phyloP scores from a whole-genome alignment of 2,329 filamentous ascomycete genomes.

The Beauveria sp. region DNA sequence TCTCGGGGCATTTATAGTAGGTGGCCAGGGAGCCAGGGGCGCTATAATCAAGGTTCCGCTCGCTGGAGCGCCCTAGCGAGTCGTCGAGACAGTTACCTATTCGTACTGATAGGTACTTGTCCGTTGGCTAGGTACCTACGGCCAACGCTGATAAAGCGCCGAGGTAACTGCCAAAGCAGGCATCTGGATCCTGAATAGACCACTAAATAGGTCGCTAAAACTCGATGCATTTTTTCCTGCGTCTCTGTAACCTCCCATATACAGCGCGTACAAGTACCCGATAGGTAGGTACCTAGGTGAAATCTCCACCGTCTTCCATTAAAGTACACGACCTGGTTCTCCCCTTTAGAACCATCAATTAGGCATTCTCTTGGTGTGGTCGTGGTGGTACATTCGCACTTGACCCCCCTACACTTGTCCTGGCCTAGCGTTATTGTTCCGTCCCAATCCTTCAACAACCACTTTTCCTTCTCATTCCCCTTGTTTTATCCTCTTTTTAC shows the following conservation, averaged over 20 bases:
- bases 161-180: neutral
- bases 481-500: conserved; percentile 1
- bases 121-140: too few species aligned
- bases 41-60: neutral
- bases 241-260: neutral
- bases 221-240: neutral
- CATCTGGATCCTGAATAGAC: too few species aligned
- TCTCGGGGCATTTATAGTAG: neutral
- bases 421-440: neutral
- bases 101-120: too few species aligned
- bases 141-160: neutral
- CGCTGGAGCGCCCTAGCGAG: neutral
- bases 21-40: neutral
- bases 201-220: neutral
- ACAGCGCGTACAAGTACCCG: neutral
- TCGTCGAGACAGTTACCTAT: too few species aligned
- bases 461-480: conserved; percentile 4
- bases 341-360: neutral
- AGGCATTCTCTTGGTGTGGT: too few species aligned
- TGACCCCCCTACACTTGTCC: too few species aligned
- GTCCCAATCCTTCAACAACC: conserved; percentile 10
- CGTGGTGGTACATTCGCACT: too few species aligned
- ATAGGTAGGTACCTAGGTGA: neutral
- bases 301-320: too few species aligned
- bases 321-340: neutral